phyloP scores from a whole-genome alignment of 805 yeast species.

The Ogataea ramenticola region DNA sequence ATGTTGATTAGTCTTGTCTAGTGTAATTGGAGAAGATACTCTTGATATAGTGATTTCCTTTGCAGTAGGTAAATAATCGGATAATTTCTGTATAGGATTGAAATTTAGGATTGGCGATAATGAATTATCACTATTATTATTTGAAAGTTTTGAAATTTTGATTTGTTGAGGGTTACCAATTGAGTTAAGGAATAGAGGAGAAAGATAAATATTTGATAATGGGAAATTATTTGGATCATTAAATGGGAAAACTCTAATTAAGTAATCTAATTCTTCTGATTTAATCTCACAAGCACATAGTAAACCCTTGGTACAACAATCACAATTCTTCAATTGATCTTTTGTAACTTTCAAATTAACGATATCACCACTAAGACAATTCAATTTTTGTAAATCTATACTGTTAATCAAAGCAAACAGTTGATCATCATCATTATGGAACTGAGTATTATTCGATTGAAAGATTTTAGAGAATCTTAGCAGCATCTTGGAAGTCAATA shows the following conservation, averaged over 20 bases:
- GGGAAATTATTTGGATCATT: conserved; percentile 52
- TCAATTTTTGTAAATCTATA: conserved; percentile 45
- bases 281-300: conserved; percentile 10
- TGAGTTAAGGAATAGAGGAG: conserved; percentile 56
- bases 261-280: conserved; percentile 6
- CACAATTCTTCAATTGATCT: conserved; percentile 3
- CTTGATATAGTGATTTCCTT: conserved; percentile 58
- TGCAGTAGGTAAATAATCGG: conserved; percentile 38
- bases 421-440: conserved; percentile 35
- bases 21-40: conserved; percentile 60
- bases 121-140: conserved; percentile 9
- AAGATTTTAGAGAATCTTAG: neutral
- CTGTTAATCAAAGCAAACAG: conserved; percentile 39
- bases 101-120: neutral
- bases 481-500: neutral
- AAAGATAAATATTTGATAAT: conserved; percentile 38
- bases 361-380: conserved; percentile 64
- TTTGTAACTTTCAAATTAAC: conserved; percentile 27
- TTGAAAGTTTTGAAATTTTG: neutral
- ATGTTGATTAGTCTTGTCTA: conserved; percentile 56
- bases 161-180: conserved; percentile 29
- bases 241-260: conserved; percentile 47
- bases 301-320: conserved; percentile 10
- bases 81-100: conserved; percentile 10
- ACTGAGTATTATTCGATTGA: neutral